Evolutionary conservation across 352 stramenopile genomes (phyloP).

Genomic region (Aphanomyces astaci): DNA sequence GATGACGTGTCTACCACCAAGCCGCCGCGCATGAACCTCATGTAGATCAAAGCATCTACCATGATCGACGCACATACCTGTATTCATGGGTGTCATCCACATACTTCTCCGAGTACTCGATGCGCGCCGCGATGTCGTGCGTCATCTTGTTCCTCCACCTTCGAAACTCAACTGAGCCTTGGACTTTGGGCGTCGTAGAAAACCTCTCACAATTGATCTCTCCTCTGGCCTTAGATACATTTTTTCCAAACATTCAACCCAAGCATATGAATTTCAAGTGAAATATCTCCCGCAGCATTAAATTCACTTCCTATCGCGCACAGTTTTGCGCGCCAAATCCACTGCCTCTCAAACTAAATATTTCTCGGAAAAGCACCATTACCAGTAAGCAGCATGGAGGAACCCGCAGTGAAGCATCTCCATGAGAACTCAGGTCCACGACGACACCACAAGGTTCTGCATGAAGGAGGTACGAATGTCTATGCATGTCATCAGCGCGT

Average conservation of each 20-base stretch:
- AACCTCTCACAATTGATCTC: constrained; percentile 8
- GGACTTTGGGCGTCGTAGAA: background rate
- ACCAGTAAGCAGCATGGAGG: too few relatives aligned
- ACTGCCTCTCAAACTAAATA: background rate
- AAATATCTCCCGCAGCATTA: background rate
- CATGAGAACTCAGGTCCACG: too few relatives aligned
- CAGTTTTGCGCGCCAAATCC: background rate
- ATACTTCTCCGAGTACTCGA: constrained; percentile 95
- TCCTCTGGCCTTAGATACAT: background rate
- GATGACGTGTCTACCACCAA: constrained; percentile 93
- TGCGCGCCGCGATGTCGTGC: constrained; percentile 82
- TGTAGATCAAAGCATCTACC: too few relatives aligned
- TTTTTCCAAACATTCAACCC: background rate
- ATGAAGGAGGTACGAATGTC: too few relatives aligned
- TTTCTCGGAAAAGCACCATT: too few relatives aligned
- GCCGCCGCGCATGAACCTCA: too few relatives aligned
- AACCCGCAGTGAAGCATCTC: too few relatives aligned
- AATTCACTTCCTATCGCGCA: background rate
- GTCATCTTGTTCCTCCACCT: constrained; percentile 40
- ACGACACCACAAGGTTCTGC: too few relatives aligned
- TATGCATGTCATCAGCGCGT: too few relatives aligned
- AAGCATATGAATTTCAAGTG: background rate
- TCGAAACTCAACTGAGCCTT: background rate
- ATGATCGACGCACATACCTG: constrained; percentile 67
- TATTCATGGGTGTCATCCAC: constrained; percentile 91